phyloP scores from a whole-genome alignment of 1,284 basidiomycete genomes.

The Ceratobasidium sp. region DNA sequence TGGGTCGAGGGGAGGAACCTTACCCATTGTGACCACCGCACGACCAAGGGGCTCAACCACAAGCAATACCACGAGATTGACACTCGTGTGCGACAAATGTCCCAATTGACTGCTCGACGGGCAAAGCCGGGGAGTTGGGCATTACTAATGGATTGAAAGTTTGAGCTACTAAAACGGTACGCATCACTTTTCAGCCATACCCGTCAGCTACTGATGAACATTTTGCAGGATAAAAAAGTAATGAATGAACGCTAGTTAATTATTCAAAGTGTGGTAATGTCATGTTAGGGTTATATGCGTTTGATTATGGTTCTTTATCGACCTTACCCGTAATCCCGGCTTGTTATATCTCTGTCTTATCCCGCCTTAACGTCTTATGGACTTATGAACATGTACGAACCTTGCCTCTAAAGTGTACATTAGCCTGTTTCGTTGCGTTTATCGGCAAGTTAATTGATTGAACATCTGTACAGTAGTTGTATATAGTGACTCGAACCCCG shows the following conservation, averaged over 20 bases:
- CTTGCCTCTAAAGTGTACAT: slow-evolving; percentile 5
- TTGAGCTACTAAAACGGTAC: neutral
- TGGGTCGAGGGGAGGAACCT: slow-evolving; percentile 23
- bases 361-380: neutral
- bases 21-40: slow-evolving; percentile 5
- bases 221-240: neutral
- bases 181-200: neutral
- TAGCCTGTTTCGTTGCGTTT: slow-evolving; percentile 1
- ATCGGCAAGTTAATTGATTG: neutral
- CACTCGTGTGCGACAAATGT: slow-evolving; percentile 2
- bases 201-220: neutral
- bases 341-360: neutral
- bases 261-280: neutral
- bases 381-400: neutral
- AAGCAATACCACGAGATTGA: slow-evolving; percentile 11
- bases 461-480: slow-evolving; percentile 3
- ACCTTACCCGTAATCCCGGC: neutral
- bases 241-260: neutral
- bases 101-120: neutral
- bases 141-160: neutral
- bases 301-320: neutral
- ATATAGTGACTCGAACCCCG: neutral
- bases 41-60: slow-evolving; percentile 28
- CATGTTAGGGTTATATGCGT: neutral
- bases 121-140: neutral